Evolutionary conservation across 2,329 filamentous ascomycete genomes (phyloP), one percentile per base, ranked within the genome.

Genomic region (Emydomyces testavorans): DNA sequence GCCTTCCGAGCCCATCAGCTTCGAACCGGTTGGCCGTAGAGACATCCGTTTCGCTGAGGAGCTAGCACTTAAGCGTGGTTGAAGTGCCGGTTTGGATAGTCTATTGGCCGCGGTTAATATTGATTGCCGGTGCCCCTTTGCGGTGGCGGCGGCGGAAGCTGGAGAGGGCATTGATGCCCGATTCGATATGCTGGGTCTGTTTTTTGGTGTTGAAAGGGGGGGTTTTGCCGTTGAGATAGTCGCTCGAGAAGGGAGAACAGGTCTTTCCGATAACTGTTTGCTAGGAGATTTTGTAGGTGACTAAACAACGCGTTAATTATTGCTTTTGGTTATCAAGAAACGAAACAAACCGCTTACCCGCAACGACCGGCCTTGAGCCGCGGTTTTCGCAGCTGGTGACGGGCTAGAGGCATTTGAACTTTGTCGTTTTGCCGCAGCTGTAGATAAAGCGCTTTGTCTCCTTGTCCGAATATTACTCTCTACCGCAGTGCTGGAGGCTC

Each of bases 241-340:
- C 38, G 51, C 58, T 51, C 26, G 65, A 56, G 76, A 79, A 8
- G 78, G 77, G 1, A 83, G 79, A 2, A 80, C 66, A 1, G 79
- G 71, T 15, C 67, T 67, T 10, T 66, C 70, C 7, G 59, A 54
- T n/a, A 84, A 63, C 57, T 85, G 82, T 60, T 92, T 92, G 2
- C 82, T 85, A 1, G 85, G 85, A 1, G 84, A 89, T 58, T 85
- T 89, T 0, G 78, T 81, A 1, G 85, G 84, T 50, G 82, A 87
- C 80, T 88, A 59, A 32, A 56, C 10, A 21, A 24, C 36, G 38
- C 20, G 15, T 44, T 28, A 40, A 65, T 56, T 38, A 48, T 48
- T 38, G 40, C 29, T 20, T 20, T 40, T 7, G 13, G 7, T 16
- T n/a, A 20, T 15, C 8, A 46, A 15, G 10, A 8, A 38, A 47